A percentile compares a stretch with the other conserved stretches of the same genome.
phyloP scores from a whole-genome alignment of 192 early-diverging fungal species.

The Rhizoclosmatium sp. region DNA sequence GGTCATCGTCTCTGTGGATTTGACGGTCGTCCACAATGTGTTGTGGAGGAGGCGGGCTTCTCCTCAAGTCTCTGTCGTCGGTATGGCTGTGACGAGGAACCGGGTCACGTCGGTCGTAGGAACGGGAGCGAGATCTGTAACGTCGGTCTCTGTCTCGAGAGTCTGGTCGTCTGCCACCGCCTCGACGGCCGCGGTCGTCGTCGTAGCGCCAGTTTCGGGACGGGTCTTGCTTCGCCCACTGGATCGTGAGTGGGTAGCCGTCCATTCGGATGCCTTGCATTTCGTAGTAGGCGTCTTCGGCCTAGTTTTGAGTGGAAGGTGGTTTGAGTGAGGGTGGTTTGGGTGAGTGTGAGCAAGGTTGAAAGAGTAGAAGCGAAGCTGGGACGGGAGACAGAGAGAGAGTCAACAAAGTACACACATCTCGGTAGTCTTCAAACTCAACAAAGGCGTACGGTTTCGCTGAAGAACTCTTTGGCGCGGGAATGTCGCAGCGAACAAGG shows the following conservation, averaged over 20 bases:
- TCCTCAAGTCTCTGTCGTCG: not conserved
- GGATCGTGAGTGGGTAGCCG: conserved; percentile 80
- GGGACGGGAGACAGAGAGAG: not conserved
- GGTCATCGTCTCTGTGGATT: no score
- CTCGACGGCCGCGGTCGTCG: conserved; percentile 40
- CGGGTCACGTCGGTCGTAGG: not conserved
- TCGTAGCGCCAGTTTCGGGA: conserved; percentile 80
- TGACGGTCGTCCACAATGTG: not conserved
- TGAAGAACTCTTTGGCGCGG: conserved; percentile 43
- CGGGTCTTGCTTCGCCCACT: conserved; percentile 92
- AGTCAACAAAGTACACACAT: conserved; percentile 51
- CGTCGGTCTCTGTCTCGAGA: not conserved
- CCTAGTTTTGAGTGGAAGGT: not conserved
- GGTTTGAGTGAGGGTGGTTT: not conserved
- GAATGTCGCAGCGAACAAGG: conserved; percentile 60
- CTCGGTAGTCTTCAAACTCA: conserved; percentile 90
- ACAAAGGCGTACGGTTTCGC: conserved; percentile 82
- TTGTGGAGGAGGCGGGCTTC: not conserved
- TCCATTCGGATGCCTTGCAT: conserved; percentile 88
- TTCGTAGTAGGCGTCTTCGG: conserved; percentile 90
- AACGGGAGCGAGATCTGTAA: not conserved
- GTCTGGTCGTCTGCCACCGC: not conserved
- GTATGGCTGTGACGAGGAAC: not conserved
- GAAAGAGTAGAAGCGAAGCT: not conserved
- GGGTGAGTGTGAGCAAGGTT: not conserved